Evolutionary conservation across 2,329 filamentous ascomycete genomes (phyloP), one percentile per base, ranked within the genome.

Genomic region (Alternaria gansuensis): DNA sequence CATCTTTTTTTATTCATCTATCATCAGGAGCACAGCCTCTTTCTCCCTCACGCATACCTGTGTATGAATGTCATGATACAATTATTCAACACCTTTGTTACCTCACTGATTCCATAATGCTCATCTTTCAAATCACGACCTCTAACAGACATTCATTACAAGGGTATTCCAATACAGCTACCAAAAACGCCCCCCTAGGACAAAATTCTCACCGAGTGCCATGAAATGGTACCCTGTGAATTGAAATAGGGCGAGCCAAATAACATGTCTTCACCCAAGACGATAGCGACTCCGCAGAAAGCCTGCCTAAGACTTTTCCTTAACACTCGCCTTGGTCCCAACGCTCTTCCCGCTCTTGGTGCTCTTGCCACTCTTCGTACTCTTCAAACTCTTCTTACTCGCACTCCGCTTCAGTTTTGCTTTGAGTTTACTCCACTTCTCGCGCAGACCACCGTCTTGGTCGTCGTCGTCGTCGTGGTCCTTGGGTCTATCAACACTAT

Each of bases 371-470:
- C 72, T 75, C 63, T 70, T 75, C 5, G 66, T 62, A 45, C 72
- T 75, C 59, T 67, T 72, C 62, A 76, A 39, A 48, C 75, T 77
- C 65, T 74, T 74, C 61, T 70, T 71, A 73, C 69, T 74, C 13
- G 73, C 70, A 23, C 66, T 72, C 28, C 74, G 63, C 58, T 70
- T 73, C 31, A 77, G 54, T 51, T 73, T 76, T 0, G 71, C 73
- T 57, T 77, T 77, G 57, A 77, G 69, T 50, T 67, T 74, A 59
- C 67, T 72, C 74, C 74, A 77, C 46, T 72, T 76, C 37, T 71
- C 69, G n/a, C 69, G 65, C 26, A 76, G 41, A 40, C 55, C 66
- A 29, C 54, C 57, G 31, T 60, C 60, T 13, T 60, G 54, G n/a
- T 63, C 59, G 21, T 67, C 55, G n/a, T 63, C 59, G 21, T 67